Percentiles rank a stretch among this genome's conserved stretches.
Evolutionary conservation across 164 flowering plant species (phyloP).

Genomic region (Vitis labrusca): DNA sequence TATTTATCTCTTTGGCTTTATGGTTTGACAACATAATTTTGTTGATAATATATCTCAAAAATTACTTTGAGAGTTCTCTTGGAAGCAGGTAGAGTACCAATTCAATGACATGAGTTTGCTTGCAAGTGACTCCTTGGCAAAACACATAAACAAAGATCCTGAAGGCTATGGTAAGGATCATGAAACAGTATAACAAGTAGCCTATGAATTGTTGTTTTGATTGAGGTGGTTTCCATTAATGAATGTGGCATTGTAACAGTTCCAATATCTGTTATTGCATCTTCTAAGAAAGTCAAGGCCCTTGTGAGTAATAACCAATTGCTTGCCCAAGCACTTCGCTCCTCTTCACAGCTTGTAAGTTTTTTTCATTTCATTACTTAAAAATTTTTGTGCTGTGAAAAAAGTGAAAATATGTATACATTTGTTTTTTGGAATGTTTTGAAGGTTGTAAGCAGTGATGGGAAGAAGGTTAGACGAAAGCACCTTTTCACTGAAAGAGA

Average conservation of each 20-base stretch:
- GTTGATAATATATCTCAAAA: not conserved
- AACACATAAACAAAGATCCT: conserved; percentile 75
- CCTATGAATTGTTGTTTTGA: not conserved
- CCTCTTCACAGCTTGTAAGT: conserved; percentile 85
- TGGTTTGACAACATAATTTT: not conserved
- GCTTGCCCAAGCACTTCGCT: conserved; percentile 68
- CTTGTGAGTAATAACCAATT: conserved; percentile 49
- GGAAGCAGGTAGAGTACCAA: conserved; percentile 78
- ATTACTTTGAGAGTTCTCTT: not conserved
- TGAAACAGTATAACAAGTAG: not conserved
- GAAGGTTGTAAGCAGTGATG: conserved; percentile 78
- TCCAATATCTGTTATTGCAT: conserved; percentile 72
- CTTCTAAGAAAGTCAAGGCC: conserved; percentile 83
- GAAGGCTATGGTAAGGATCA: conserved; percentile 80
- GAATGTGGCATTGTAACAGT: conserved; percentile 40
- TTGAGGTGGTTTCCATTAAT: conserved; percentile 3
- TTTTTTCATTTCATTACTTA: not conserved
- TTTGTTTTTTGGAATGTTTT: conserved; percentile 1
- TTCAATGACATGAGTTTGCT: conserved; percentile 88
- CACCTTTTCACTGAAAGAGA: conserved; percentile 70
- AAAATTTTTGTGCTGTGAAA: not conserved
- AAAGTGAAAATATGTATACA: not conserved
- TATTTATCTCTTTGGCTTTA: not conserved
- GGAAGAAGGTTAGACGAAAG: conserved; percentile 79
- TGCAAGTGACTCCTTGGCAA: conserved; percentile 72